A percentile compares a stretch with the other conserved stretches of the same genome.
Evolutionary conservation across 345 rosid genomes (phyloP).

Genomic region (Gossypium anomalum): DNA sequence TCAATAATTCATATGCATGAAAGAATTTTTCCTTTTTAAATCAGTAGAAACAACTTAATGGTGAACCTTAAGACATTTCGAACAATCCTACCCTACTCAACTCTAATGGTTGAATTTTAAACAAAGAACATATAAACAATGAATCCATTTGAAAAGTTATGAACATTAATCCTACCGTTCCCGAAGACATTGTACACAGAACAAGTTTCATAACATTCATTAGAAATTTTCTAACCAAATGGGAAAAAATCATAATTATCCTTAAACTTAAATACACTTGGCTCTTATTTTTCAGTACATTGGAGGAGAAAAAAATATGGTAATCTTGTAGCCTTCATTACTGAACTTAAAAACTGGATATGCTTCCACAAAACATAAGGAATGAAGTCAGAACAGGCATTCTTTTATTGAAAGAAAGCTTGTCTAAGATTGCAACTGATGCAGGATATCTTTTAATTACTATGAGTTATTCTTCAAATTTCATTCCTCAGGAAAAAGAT

Average conservation of each 20-base stretch:
- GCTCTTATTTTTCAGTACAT: background rate
- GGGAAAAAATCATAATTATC: background rate
- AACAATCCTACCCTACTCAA: background rate
- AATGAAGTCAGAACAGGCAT: background rate
- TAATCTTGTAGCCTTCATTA: background rate
- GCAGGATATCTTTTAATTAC: background rate
- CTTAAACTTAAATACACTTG: background rate
- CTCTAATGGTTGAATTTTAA: background rate
- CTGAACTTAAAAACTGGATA: background rate
- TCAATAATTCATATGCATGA: background rate
- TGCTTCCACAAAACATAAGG: background rate
- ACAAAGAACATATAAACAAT: background rate
- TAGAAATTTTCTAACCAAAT: background rate
- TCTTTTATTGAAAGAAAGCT: background rate
- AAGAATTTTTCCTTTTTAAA: background rate
- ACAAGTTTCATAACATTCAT: background rate
- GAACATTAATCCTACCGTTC: background rate
- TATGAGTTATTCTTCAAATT: background rate
- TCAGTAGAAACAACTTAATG: background rate
- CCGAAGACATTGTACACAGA: background rate
- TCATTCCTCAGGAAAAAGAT: background rate
- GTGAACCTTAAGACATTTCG: background rate
- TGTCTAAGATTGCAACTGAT: background rate
- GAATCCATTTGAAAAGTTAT: background rate
- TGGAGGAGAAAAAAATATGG: background rate